Base-by-base conservation (phyloP, 2,329 filamentous ascomycete genomes). In the Fusarium penzigii region DNA sequence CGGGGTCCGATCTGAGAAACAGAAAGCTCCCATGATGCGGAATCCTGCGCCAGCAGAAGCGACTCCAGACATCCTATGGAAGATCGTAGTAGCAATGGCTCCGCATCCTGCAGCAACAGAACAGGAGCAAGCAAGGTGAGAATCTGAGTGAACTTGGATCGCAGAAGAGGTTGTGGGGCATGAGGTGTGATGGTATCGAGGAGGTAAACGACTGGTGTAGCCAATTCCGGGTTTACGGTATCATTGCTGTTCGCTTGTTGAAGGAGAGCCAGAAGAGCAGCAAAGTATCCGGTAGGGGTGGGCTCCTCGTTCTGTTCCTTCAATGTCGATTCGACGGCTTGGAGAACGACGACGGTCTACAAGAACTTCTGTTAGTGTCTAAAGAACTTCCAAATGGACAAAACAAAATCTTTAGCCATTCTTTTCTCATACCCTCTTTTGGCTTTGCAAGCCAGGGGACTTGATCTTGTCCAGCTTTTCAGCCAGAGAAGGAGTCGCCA, bases 381-480 rank as follows among this genome's bases (percentile, higher is more conserved):
- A 43, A 17, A 34, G 50, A n/a, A 39, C 7, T 40, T 41, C 47
- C 47, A 44, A 32, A 39, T 6, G 38, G 29, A 25, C 7, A 36
- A 25, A 13, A 42, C 36, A 12, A 12, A 45, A 32, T 25, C 20
- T 25, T 25, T 25, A 7, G 29, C 38, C 11, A 38, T 29, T 43
- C n/a, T 29, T n/a, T 20, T 12, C 55, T 49, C 78, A 63, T 77
- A 94, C 92, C 83, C 92, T 91, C 73, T 96, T 86, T 76, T 97
- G 92, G 72, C 90, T 96, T 74, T 97, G 90, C 67, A 97, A 85
- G 75, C 96, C 96, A 51, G 94, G 94, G 70, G 90, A 94, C 75
- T 94, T 90, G 73, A 97, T 97, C 83, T 95, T 97, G 78, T 93
- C 90, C 71, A 99, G 85, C 80, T 92, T 95, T 79, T 96, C 93